Base-by-base conservation (phyloP, 305 asterid species). In the Solanum hybrid region DNA sequence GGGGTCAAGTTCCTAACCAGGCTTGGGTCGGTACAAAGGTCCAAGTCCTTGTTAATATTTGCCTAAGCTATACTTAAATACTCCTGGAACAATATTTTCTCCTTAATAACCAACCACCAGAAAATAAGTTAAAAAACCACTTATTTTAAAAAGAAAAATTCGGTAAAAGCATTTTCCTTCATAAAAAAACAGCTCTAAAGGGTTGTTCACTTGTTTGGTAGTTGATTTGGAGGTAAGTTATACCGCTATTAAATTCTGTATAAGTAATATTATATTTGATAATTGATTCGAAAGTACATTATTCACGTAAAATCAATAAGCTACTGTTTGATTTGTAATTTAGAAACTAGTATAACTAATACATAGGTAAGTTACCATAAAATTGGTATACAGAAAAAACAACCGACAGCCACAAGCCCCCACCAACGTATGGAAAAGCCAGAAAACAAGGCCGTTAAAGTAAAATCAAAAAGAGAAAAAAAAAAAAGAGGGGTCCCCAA, bases 281-380 rank as follows among this genome's bases (percentile, higher is more conserved):
- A 67, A 0, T 10, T 67, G 6, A 0, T 64, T 22, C 0, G 6
- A 8, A 64, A 3, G 3, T 22, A 64, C 12, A 1, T 64, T 64
- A 22, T 22, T 64, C 73, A 64, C 0, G 1, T n/a, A 29, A 64
- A 64, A n/a, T n/a, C 0, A n/a, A 64, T 64, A 64, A 0, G 2
- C 69, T 22, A 64, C 0, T 64, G 0, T 64, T n/a, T n/a, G 0
- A 4, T 67, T 64, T 64, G 1, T n/a, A 61, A 20, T 61, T 61
- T 61, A 61, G 5, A 57, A 57, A 57, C 2, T 57, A 14, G 1
- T 0, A 61, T 61, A 7, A 61, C 28, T 64, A 64, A 22, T 22
- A 20, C 5, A 8, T 8, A 4, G 9, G 8, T 51, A 61, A 3
- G 5, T 18, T 61, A 1, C 2, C 0, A 61, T 18, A 20, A 18